These are phyloP conservation scores for Penicillium tannophilum DNA, from an alignment of 495 filamentous ascomycete species.

Conservation along the genomic window DNA sequence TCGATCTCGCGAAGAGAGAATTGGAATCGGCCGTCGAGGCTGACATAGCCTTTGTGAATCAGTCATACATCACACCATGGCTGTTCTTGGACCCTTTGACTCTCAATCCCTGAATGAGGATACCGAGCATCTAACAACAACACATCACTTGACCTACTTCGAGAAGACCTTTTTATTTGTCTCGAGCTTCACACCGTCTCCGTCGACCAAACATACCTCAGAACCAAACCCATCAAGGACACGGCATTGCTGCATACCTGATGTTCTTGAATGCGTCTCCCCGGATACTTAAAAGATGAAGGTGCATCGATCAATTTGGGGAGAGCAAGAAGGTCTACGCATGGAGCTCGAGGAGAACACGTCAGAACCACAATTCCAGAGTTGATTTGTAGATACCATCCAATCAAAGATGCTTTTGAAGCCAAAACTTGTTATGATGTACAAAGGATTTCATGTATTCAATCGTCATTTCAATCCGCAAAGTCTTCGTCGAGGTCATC, in stretches of 20 bases:
- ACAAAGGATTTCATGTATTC: constrained; percentile 11
- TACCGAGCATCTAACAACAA: not conserved
- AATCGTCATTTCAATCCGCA: constrained; percentile 10
- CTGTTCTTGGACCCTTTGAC: not conserved
- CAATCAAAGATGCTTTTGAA: not conserved
- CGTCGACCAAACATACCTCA: not conserved
- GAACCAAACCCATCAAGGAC: not conserved
- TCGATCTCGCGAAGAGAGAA: constrained; percentile 52
- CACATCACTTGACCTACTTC: not conserved
- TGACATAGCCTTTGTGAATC: constrained; percentile 14
- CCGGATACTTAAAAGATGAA: not conserved
- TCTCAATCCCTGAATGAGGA: not conserved
- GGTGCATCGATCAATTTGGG: not conserved
- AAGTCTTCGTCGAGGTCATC: constrained; percentile 3
- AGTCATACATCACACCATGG: not conserved
- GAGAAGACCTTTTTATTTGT: not conserved
- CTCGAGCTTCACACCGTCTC: not conserved
- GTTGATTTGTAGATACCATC: not conserved
- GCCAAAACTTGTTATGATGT: constrained; percentile 6
- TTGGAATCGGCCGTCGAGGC: constrained; percentile 42
- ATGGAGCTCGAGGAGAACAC: not conserved
- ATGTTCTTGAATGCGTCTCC: not conserved
- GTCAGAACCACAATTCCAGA: not conserved
- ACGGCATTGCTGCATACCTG: not conserved
- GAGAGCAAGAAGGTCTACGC: not conserved